phyloP scores from a whole-genome alignment of 1,139 yeast species.

The Saccharomycopsis crataegensis region DNA sequence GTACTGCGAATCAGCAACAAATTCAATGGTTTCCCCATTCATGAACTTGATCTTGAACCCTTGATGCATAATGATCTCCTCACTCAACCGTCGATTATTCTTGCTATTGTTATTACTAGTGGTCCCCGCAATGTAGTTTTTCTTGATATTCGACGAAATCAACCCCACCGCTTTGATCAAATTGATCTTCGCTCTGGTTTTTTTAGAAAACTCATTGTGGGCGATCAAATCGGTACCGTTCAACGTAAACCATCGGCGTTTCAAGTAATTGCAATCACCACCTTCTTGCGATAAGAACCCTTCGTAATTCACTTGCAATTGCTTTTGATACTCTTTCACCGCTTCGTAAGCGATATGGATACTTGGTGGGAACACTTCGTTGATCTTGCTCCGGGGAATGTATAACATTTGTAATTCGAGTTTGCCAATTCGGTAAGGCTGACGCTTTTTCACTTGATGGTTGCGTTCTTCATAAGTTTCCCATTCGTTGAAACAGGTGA shows the following conservation, averaged over 20 bases:
- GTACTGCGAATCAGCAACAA: slow-evolving; percentile 55
- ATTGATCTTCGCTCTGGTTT: slow-evolving; percentile 61
- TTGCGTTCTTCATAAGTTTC: slow-evolving; percentile 33
- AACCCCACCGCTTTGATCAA: slow-evolving; percentile 50
- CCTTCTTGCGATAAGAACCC: slow-evolving; percentile 74
- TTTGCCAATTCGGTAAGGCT: slow-evolving; percentile 60
- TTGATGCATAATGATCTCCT: slow-evolving; percentile 37
- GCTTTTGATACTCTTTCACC: slow-evolving; percentile 39
- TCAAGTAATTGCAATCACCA: slow-evolving; percentile 62
- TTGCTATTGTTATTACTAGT: slow-evolving; percentile 17
- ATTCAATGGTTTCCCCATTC: slow-evolving; percentile 63
- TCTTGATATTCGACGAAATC: slow-evolving; percentile 34
- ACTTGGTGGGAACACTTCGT: slow-evolving; percentile 60
- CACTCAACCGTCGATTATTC: slow-evolving; percentile 47
- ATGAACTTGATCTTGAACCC: slow-evolving; percentile 58
- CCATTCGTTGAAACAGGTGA: slow-evolving; percentile 82
- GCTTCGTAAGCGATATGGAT: slow-evolving; percentile 52
- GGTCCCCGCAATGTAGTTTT: slow-evolving; percentile 23
- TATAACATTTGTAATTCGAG: slow-evolving; percentile 68
- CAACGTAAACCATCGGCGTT: slow-evolving; percentile 55
- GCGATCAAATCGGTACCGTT: slow-evolving; percentile 57
- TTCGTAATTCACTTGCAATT: slow-evolving; percentile 35
- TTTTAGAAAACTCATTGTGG: slow-evolving; percentile 53
- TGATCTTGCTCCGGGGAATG: slow-evolving; percentile 49
- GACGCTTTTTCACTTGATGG: slow-evolving; percentile 31